Evolutionary conservation across 116 monocot genomes (phyloP).

Genomic region (Posidonia oceanica): DNA sequence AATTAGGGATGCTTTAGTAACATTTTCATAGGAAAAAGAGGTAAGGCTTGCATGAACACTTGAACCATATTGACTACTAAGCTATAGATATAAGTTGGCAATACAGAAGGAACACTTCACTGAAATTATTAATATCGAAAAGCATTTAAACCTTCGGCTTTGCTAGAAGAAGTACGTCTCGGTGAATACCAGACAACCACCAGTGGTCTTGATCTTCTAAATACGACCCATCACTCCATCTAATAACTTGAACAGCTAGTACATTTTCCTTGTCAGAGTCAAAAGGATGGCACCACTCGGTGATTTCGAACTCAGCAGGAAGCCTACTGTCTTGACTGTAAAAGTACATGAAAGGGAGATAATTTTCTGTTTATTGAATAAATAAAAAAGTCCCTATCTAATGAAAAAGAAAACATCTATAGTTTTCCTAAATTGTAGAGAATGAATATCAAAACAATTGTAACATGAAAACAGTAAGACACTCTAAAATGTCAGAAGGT

Average conservation of each 20-base stretch:
- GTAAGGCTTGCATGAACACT: background rate
- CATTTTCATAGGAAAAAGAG: background rate
- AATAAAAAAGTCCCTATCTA: background rate
- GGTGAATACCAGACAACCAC: conserved; percentile 98
- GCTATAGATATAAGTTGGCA: background rate
- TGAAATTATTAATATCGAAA: background rate
- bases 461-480: too few relatives aligned
- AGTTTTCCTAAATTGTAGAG: background rate
- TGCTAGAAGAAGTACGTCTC: conserved; percentile 85
- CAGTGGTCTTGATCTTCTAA: conserved; percentile 99
- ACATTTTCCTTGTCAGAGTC: conserved; percentile 75
- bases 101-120: conserved; percentile 3
- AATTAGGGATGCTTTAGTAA: too few relatives aligned
- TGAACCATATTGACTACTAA: background rate
- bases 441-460: too few relatives aligned
- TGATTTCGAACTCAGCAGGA: conserved; percentile 99
- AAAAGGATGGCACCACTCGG: conserved; percentile 63
- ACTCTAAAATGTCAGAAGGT: too few relatives aligned
- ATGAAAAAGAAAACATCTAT: background rate
- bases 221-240: conserved; percentile 98
- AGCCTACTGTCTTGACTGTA: conserved; percentile 94
- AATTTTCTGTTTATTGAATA: background rate
- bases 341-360: background rate
- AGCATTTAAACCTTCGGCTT: conserved; percentile 60
- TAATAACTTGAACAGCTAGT: conserved; percentile 92